Percentiles rank a stretch among this genome's conserved stretches.
Conservation (phyloP, 176 grass and related monocot species). For the Aegilops umbellulata region DNA sequence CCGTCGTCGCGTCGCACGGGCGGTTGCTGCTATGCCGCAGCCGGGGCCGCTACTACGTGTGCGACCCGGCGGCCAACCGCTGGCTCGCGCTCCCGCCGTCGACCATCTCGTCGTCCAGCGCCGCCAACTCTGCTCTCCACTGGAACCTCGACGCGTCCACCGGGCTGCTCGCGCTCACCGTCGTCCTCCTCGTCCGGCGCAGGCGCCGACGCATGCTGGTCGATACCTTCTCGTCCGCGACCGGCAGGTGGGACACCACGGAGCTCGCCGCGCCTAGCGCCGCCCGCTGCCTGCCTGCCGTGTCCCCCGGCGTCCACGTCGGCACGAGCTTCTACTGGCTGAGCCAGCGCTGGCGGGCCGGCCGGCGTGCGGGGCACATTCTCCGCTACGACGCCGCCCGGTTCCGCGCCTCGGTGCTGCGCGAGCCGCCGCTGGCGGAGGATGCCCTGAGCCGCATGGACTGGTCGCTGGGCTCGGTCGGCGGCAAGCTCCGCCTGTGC, state of each 20-base stretch:
- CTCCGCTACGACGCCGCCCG: not conserved
- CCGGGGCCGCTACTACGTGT: not conserved
- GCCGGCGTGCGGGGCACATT: not conserved
- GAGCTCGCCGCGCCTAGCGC: not conserved
- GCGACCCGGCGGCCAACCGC: constrained; percentile 1
- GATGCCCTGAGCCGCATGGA: not conserved
- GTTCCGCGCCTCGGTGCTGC: not conserved
- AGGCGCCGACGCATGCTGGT: not conserved
- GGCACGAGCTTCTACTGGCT: constrained; percentile 28
- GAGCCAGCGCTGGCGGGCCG: not conserved
- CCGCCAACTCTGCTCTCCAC: not conserved
- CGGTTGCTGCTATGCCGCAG: not conserved
- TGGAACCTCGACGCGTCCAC: not conserved
- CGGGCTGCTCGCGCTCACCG: not conserved
- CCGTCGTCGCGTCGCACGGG: too few species aligned
- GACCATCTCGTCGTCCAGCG: not conserved
- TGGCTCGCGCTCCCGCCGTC: constrained; percentile 10
- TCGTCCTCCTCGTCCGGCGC: not conserved
- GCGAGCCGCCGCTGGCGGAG: not conserved
- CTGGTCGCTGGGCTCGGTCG: too few species aligned
- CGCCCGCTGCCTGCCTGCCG: not conserved
- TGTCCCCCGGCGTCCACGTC: not conserved
- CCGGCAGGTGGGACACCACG: not conserved
- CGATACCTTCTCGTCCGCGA: constrained; percentile 1
- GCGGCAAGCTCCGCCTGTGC: too few species aligned